Conservation (phyloP, 2,329 filamentous ascomycete species). For the Elsinoe fawcettii region DNA sequence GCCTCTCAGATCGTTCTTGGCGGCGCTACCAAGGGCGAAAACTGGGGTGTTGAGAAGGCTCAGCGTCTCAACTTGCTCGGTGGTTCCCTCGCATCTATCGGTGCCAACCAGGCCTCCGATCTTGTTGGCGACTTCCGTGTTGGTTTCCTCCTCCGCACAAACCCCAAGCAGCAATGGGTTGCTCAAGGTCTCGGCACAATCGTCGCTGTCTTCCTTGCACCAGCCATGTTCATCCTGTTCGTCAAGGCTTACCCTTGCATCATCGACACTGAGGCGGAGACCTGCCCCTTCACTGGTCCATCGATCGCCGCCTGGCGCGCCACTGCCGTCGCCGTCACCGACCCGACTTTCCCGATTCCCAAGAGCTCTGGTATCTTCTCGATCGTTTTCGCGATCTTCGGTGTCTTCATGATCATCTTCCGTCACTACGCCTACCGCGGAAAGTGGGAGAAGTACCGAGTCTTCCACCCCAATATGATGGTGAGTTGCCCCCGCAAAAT, state of each 20-base stretch:
- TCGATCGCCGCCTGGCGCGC: slow-evolving; percentile 60
- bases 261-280: slow-evolving; percentile 39
- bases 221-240: slow-evolving; percentile 61
- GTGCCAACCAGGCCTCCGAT: slow-evolving; percentile 37
- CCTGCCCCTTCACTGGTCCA: slow-evolving; percentile 54
- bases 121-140: slow-evolving; percentile 59
- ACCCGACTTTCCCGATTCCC: slow-evolving; percentile 50
- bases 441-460: slow-evolving; percentile 46
- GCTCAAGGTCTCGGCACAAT: slow-evolving; percentile 57
- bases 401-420: slow-evolving; percentile 45
- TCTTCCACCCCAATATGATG: slow-evolving; percentile 56
- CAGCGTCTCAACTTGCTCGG: slow-evolving; percentile 60
- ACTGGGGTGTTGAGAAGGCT: slow-evolving; percentile 44
- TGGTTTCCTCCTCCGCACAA: slow-evolving; percentile 58
- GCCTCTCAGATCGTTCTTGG: slow-evolving; percentile 62
- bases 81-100: slow-evolving; percentile 40
- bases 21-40: slow-evolving; percentile 51
- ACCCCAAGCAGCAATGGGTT: slow-evolving; percentile 58
- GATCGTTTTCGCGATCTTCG: slow-evolving; percentile 47
- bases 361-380: slow-evolving; percentile 50
- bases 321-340: slow-evolving; percentile 55
- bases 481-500: neutral
- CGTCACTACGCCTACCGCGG: slow-evolving; percentile 50
- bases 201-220: slow-evolving; percentile 58
- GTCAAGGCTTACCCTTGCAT: slow-evolving; percentile 62